Evolutionary conservation across 139 green algal species (phyloP), one percentile per base, ranked within the genome.

Genomic region (Trebouxia sp.): DNA sequence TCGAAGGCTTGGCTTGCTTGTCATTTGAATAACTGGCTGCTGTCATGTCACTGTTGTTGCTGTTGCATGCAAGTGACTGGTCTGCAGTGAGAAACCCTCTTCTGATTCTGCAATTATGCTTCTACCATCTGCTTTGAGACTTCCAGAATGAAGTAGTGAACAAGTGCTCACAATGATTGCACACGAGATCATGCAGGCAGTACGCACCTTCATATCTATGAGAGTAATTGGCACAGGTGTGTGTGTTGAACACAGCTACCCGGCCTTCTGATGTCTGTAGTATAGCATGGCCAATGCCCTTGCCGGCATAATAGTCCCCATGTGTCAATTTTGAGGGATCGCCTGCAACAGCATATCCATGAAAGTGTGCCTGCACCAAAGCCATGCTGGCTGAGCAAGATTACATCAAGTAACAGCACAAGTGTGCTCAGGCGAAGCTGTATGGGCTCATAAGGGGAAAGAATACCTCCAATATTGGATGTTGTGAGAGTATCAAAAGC

Each of bases 291-390:
- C 65, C 79, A 51, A 83, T 48, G 24, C 79, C 79, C 56, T 83
- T 83, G 66, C 65, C 79, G 20, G 79, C 79, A 72, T 55, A 79
- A 35, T 53, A 83, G 79, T 83, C 79, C 30, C 79, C 79, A 42
- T 83, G 58, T 26, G n/a, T 69, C 3, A 78, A 2, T 2, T 45
- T 32, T 22, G 37, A 51, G 2, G 79, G 47, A 58, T 76, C 35
- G 35, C 79, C 79, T 26, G 56, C 38, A 37, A 70, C 79, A 56
- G 65, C 32, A 72, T 58, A 83, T 10, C 22, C 30, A 67, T 74
- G 50, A 56, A 81, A 81, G 39, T 47, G 79, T 20, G 53, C 79
- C 79, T 83, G 66, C 48, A 55, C 22, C 20, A 0, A 0, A 43
- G 32, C 35, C 26, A 55, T 0, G 11, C 41, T 26, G n/a, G 0